Conservation (phyloP, 768 basidiomycete genomes). For the Hygrocybe punicea region DNA sequence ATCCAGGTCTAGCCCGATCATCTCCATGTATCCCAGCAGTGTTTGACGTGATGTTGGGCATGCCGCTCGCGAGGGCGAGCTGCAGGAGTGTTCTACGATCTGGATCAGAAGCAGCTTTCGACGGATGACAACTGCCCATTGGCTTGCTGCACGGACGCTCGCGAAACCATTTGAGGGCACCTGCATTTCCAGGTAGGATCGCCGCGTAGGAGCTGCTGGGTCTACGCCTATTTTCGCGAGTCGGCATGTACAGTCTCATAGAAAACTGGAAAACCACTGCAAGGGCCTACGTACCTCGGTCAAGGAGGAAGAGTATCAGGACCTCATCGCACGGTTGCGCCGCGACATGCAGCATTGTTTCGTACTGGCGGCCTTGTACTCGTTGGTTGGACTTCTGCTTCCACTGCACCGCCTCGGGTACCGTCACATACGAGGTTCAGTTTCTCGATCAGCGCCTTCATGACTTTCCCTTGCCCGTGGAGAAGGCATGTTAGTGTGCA, state of each 20-base stretch:
- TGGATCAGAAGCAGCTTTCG: conserved; percentile 32
- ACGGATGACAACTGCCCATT: conserved; percentile 34
- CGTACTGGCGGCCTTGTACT: conserved; percentile 19
- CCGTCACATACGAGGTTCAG: conserved; percentile 33
- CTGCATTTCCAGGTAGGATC: conserved; percentile 32
- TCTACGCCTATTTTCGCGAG: conserved; percentile 27
- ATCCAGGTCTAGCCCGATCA: too few species aligned
- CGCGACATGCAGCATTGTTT: conserved; percentile 38
- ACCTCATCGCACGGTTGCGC: conserved; percentile 31
- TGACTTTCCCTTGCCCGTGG: conserved; percentile 21
- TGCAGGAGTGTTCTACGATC: conserved; percentile 34
- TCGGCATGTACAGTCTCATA: neutral
- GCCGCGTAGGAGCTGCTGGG: conserved; percentile 29
- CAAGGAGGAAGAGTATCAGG: conserved; percentile 33
- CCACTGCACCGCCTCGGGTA: conserved; percentile 22
- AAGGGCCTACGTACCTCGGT: conserved; percentile 27
- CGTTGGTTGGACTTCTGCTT: conserved; percentile 21
- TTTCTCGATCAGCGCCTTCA: conserved; percentile 27
- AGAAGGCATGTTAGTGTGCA: conserved; percentile 28
- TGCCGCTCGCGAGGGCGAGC: conserved; percentile 32
- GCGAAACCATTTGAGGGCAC: conserved; percentile 32
- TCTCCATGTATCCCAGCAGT: conserved; percentile 27
- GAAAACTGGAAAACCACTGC: neutral
- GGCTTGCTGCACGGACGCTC: conserved; percentile 26
- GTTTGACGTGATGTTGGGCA: conserved; percentile 31